Evolutionary conservation across 106 monocot genomes (phyloP).

Genomic region (Dendrobium huoshanense): DNA sequence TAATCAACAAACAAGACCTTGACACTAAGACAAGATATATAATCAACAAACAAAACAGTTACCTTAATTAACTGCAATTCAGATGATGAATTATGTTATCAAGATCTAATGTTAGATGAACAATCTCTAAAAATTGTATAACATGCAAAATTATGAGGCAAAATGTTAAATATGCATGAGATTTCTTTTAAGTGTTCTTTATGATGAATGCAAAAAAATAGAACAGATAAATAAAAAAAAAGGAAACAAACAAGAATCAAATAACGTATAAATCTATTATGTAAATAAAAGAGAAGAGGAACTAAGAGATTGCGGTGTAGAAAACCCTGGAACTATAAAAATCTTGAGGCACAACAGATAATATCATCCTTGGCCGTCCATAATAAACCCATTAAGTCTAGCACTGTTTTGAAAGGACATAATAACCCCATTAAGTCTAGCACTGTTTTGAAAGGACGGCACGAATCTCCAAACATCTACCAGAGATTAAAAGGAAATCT

Average conservation of each 20-base stretch:
- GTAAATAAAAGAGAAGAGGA: not conserved
- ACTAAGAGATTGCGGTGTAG: not conserved
- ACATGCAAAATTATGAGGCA: not conserved
- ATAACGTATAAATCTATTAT: not conserved
- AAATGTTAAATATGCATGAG: not conserved
- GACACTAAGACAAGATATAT: constrained; percentile 40
- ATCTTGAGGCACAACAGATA: not conserved
- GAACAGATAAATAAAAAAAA: not conserved
- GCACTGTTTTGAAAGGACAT: not conserved
- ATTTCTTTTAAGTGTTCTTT: not conserved
- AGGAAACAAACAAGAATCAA: not conserved
- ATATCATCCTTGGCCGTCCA: too few species aligned
- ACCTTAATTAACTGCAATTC: not conserved
- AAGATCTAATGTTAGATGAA: not conserved
- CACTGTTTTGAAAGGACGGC: not conserved
- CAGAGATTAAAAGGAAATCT: too few species aligned
- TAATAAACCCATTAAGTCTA: too few species aligned
- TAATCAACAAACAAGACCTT: constrained; percentile 33
- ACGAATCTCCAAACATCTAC: not conserved
- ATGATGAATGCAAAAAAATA: not conserved
- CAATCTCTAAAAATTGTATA: not conserved
- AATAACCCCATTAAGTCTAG: too few species aligned
- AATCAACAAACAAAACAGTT: constrained; percentile 1
- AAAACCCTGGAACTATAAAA: not conserved
- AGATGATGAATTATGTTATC: not conserved